Evolutionary conservation across 345 rosid genomes (phyloP).

Genomic region (Boechera stricta): DNA sequence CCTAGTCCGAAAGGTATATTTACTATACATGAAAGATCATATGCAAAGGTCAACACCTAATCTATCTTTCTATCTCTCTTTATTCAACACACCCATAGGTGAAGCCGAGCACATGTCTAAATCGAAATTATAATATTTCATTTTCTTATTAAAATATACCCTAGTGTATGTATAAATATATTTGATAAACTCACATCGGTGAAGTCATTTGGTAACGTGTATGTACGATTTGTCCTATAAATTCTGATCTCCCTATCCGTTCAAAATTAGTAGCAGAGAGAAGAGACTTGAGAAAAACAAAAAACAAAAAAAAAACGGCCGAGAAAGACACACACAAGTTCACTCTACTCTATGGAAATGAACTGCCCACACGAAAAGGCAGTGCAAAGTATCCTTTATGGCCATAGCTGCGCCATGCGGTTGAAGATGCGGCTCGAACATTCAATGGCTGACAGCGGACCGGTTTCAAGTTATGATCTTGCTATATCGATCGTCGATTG

Average conservation of each 20-base stretch:
- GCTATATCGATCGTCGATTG: constrained; percentile 31
- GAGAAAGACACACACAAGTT: constrained; percentile 2
- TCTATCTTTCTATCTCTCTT: neutral
- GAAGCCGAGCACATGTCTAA: constrained; percentile 11
- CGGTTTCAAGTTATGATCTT: constrained; percentile 35
- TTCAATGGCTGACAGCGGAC: constrained; percentile 29
- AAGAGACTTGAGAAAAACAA: constrained; percentile 6
- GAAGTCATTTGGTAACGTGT: neutral
- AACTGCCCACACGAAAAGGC: constrained; percentile 22
- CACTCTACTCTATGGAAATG: constrained; percentile 26
- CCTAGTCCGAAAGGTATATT: no score
- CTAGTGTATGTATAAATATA: constrained; percentile 1
- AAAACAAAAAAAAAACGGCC: neutral
- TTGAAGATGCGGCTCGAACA: constrained; percentile 34
- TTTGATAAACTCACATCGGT: no score
- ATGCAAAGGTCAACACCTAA: constrained; percentile 38
- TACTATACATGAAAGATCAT: constrained; percentile 31
- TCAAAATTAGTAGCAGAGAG: neutral
- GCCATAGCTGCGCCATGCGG: constrained; percentile 38
- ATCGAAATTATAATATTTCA: neutral
- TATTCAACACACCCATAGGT: neutral
- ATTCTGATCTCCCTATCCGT: constrained; percentile 13
- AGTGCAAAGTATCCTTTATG: constrained; percentile 35
- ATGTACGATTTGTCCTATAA: constrained; percentile 8
- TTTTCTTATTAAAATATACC: neutral